A percentile compares a stretch with the other conserved stretches of the same genome.
Evolutionary conservation across 352 stramenopile species (phyloP).

Genomic region (Plasmopara viticola): DNA sequence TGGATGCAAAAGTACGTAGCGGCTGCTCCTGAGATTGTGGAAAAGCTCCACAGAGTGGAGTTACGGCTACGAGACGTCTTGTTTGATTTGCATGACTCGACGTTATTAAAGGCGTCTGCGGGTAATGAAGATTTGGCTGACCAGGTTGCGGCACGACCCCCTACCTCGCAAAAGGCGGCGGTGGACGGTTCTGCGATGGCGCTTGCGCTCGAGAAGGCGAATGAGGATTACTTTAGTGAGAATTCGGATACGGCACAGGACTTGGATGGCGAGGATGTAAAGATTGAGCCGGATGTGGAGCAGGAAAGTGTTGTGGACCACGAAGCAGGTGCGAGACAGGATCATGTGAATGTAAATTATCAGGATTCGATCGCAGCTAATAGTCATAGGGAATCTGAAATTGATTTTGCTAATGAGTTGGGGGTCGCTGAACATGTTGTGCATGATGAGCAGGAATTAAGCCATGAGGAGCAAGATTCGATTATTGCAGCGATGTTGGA

Average conservation of each 20-base stretch:
- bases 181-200: conserved; percentile 25
- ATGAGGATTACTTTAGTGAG: conserved; percentile 32
- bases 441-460: conserved; percentile 31
- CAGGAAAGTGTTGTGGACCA: conserved; percentile 15
- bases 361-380: conserved; percentile 22
- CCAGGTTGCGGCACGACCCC: conserved; percentile 4
- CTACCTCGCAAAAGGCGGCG: conserved; percentile 24
- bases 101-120: conserved; percentile 9
- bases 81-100: conserved; percentile 17
- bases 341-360: conserved; percentile 17
- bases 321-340: conserved; percentile 28
- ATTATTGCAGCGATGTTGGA: conserved; percentile 8
- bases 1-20: conserved; percentile 51
- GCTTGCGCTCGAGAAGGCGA: conserved; percentile 22
- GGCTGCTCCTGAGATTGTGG: conserved; percentile 40
- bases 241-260: conserved; percentile 20
- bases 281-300: conserved; percentile 26
- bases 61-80: conserved; percentile 32
- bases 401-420: conserved; percentile 20
- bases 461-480: conserved; percentile 24
- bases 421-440: conserved; percentile 27
- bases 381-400: conserved; percentile 25
- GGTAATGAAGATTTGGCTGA: conserved; percentile 1
- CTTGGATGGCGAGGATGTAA: conserved; percentile 19
- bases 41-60: conserved; percentile 42